phyloP scores from a whole-genome alignment of 2,329 filamentous ascomycete genomes.

The Diaporthe citrichinensis region DNA sequence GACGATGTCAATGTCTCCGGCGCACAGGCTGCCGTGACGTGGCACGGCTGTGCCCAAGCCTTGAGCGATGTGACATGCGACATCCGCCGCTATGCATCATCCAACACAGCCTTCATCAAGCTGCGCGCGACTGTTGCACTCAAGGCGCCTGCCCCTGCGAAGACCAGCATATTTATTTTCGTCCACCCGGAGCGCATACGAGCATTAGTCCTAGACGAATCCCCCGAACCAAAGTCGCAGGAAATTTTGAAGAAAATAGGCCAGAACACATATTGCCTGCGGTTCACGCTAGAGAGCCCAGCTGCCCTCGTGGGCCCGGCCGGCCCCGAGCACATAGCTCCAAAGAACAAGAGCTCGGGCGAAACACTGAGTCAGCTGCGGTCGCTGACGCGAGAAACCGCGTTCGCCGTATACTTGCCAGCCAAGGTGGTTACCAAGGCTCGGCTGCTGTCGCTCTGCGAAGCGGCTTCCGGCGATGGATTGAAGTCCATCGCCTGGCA shows the following conservation, averaged over 20 bases:
- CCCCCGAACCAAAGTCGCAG: background rate
- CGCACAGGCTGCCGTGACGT: slow-evolving; percentile 16
- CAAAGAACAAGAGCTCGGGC: slow-evolving; percentile 32
- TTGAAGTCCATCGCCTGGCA: slow-evolving; percentile 30
- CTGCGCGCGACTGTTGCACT: slow-evolving; percentile 21
- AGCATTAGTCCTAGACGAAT: background rate
- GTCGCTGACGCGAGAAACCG: slow-evolving; percentile 1
- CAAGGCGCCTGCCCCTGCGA: slow-evolving; percentile 3
- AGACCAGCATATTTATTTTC: slow-evolving; percentile 28
- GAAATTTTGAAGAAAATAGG: slow-evolving; percentile 24
- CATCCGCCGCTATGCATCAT: slow-evolving; percentile 27
- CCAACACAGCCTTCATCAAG: slow-evolving; percentile 34
- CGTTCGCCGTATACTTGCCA: slow-evolving; percentile 4
- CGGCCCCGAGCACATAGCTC: background rate
- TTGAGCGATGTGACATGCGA: slow-evolving; percentile 33
- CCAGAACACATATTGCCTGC: slow-evolving; percentile 19
- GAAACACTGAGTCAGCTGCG: slow-evolving; percentile 10
- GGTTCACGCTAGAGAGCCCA: slow-evolving; percentile 11
- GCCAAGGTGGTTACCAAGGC: slow-evolving; percentile 17
- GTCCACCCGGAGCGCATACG: slow-evolving; percentile 29
- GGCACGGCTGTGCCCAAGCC: background rate
- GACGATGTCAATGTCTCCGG: slow-evolving; percentile 22
- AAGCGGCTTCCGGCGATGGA: background rate
- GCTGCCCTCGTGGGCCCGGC: slow-evolving; percentile 28
- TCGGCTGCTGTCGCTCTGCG: slow-evolving; percentile 16